Evolutionary conservation across 768 basidiomycete species (phyloP), one percentile per base, ranked within the genome.

Genomic region (Tephrocybe sp.): DNA sequence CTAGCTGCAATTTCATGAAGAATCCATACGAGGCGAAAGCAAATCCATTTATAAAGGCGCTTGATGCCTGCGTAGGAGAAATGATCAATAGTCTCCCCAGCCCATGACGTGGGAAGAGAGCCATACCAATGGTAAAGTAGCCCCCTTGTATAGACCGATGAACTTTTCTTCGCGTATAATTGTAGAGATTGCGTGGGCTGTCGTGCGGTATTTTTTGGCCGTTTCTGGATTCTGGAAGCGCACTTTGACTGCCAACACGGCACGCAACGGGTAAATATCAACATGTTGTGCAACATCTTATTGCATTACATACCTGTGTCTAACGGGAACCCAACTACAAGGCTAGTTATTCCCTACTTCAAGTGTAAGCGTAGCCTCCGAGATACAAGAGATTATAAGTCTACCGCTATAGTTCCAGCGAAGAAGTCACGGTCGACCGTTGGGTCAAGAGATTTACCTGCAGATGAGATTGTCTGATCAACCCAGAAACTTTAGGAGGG

Each of bases 1-100:
- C 72, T 4, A 84, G 70, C 62, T 93, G 89, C 0, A 81, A 53
- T 42, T 82, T 80, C 73, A 93, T 81, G 46, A 94, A 76, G 62
- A 88, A 83, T 18, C 85, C 82, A 70, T 96, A 96, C 0, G 86
- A 84, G 0, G 90, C 80, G 65, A 97, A 96, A 3, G 95, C 83
- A 14, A 93, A 73, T 11, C 93, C 92, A 61, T 95, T 97, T 74
- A 92, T 78, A 1, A 88, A 70, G 0, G 90, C 88, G 20, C 80
- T 79, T 2, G 84, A 81, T 1, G 81, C 76, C 90, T 91, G 41
- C 28, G 8, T 20, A 12, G 17, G 25, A 21, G 38, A 15, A 33
- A 45, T 18, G 14, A 44, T 25, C 33, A 20, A 17, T n/a, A 18
- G 7, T 17, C 15, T 5, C 1, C 17, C 5, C 30, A 9, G 4